Evolutionary conservation across 2,329 filamentous ascomycete genomes (phyloP).

Genomic region (Nigrospora sphaerica): DNA sequence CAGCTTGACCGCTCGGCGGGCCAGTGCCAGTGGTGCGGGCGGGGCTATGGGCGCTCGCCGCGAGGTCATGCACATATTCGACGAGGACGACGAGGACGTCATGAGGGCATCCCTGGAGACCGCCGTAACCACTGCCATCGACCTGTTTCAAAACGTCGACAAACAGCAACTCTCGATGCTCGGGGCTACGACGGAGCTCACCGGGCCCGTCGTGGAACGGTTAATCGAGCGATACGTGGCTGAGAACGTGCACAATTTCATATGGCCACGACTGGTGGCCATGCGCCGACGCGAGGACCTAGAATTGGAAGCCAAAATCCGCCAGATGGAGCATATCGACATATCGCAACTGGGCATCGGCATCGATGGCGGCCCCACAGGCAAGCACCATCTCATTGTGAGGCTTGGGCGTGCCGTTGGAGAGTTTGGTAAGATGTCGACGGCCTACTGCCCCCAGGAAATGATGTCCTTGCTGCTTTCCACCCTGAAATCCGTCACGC

Average conservation of each 20-base stretch:
- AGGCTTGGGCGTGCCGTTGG: slow-evolving; percentile 75
- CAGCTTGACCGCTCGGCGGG: slow-evolving; percentile 31
- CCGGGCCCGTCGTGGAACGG: slow-evolving; percentile 83
- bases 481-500: slow-evolving; percentile 78
- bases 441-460: slow-evolving; percentile 74
- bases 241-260: slow-evolving; percentile 83
- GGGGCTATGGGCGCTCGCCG: slow-evolving; percentile 28
- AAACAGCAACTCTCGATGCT: slow-evolving; percentile 90
- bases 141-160: slow-evolving; percentile 91
- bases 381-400: slow-evolving; percentile 74
- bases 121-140: slow-evolving; percentile 86
- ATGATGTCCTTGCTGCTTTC: slow-evolving; percentile 78
- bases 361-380: slow-evolving; percentile 69
- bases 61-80: slow-evolving; percentile 59
- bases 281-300: slow-evolving; percentile 76
- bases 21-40: slow-evolving; percentile 25
- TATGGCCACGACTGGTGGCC: slow-evolving; percentile 76
- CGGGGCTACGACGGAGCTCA: slow-evolving; percentile 88
- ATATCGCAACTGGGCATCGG: slow-evolving; percentile 89
- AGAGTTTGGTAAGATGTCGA: slow-evolving; percentile 79
- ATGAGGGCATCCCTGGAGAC: slow-evolving; percentile 87
- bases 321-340: slow-evolving; percentile 89
- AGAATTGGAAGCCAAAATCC: slow-evolving; percentile 82
- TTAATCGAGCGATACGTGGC: slow-evolving; percentile 92
- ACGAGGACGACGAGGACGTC: slow-evolving; percentile 84